These are phyloP conservation scores for Diaporthe sp. DNA, from an alignment of 2,329 filamentous ascomycete genomes.

Conservation along the genomic window DNA sequence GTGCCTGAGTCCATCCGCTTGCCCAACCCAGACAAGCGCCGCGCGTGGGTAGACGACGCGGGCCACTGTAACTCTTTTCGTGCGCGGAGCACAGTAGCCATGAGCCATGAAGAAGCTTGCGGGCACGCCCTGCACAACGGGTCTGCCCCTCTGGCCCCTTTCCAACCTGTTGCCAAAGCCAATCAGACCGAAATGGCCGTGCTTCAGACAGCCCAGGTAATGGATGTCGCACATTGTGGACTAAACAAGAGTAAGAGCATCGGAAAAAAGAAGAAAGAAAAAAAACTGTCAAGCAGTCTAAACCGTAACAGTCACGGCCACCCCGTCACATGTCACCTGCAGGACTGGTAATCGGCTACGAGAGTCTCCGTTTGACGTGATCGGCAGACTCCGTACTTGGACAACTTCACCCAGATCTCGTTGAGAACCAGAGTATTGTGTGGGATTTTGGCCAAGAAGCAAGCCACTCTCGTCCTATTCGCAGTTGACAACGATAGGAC, in stretches of 20 bases:
- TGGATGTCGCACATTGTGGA: not conserved
- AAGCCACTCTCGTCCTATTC: not conserved
- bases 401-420: not conserved
- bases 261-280: not conserved
- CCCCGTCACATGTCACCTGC: slow-evolving; percentile 18
- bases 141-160: slow-evolving; percentile 7
- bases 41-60: slow-evolving; percentile 28
- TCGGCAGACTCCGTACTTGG: not conserved
- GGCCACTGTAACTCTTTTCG: slow-evolving; percentile 7
- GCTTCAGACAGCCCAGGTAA: not conserved
- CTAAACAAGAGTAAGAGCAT: no score
- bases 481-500: not conserved
- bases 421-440: not conserved
- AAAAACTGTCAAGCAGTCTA: not conserved
- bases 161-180: not conserved
- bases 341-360: not conserved
- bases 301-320: not conserved
- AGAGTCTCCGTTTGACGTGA: not conserved
- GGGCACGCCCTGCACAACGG: slow-evolving; percentile 1
- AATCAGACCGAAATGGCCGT: not conserved
- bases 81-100: not conserved
- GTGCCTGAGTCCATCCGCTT: slow-evolving; percentile 36
- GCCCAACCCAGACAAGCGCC: slow-evolving; percentile 24
- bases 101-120: slow-evolving; percentile 1
- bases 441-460: not conserved